Evolutionary conservation across 176 grass and related monocot genomes (phyloP).

Genomic region (Chrysopogon serrulatus): DNA sequence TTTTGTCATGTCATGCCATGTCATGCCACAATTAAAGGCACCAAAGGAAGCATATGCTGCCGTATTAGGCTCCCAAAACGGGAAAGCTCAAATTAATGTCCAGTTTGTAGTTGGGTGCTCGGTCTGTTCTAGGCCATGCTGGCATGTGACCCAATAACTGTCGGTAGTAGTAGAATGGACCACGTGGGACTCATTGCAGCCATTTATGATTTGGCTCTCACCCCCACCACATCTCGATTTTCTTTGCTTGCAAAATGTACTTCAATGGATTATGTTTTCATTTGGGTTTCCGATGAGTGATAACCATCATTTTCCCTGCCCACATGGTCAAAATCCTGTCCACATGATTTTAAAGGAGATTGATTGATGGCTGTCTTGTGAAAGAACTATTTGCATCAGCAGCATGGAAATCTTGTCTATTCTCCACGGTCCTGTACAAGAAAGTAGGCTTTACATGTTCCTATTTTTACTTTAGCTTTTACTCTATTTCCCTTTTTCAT

Average conservation of each 20-base stretch:
- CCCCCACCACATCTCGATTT: not conserved
- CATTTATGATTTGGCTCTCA: slow-evolving; percentile 29
- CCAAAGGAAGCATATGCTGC: not conserved
- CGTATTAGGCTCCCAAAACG: not conserved
- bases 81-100: slow-evolving; percentile 4
- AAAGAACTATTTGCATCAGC: slow-evolving; percentile 15
- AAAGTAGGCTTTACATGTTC: not conserved
- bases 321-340: not conserved
- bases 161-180: slow-evolving; percentile 9
- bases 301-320: not conserved
- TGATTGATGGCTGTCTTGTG: slow-evolving; percentile 7
- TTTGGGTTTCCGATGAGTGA: not conserved
- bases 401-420: slow-evolving; percentile 11
- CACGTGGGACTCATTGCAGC: slow-evolving; percentile 1
- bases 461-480: not conserved
- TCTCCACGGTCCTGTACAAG: not conserved
- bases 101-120: slow-evolving; percentile 9
- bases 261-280: not conserved
- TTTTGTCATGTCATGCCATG: not conserved
- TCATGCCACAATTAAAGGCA: not conserved
- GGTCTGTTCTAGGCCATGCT: slow-evolving; percentile 5
- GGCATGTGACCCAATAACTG: slow-evolving; percentile 27
- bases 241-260: slow-evolving; percentile 10
- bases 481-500: not conserved
- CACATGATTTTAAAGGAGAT: slow-evolving; percentile 3